phyloP scores from a whole-genome alignment of 2,329 filamentous ascomycete species.

The Elsinoe ampelina region DNA sequence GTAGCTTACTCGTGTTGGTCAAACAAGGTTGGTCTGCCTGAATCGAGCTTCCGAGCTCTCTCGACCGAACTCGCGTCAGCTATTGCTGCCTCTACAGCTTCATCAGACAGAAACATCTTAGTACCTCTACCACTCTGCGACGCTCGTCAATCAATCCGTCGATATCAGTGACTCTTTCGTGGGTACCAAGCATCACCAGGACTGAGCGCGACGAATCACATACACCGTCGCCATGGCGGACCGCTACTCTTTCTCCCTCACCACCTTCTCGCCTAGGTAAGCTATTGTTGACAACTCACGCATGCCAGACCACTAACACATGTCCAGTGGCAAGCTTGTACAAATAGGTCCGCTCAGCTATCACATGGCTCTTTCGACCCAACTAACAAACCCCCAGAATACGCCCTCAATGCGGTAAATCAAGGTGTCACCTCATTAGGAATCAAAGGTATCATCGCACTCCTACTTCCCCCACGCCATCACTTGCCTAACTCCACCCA shows the following conservation, averaged over 20 bases:
- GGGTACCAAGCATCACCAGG: neutral
- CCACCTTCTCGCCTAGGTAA: conserved; percentile 98
- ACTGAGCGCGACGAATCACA: conserved; percentile 12
- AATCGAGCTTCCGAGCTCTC: conserved; percentile 9
- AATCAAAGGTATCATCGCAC: conserved; percentile 69
- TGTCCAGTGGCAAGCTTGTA: conserved; percentile 84
- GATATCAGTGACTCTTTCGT: too few relatives aligned
- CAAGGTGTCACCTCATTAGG: conserved; percentile 96
- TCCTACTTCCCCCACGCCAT: neutral
- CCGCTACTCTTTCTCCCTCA: conserved; percentile 98
- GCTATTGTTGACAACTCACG: conserved; percentile 24
- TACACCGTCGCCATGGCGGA: conserved; percentile 66
- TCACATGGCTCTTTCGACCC: neutral
- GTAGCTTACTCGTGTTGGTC: neutral
- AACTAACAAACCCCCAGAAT: conserved; percentile 53
- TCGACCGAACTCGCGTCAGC: conserved; percentile 10
- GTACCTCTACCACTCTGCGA: neutral
- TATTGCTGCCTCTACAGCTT: conserved; percentile 11
- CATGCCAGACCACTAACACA: conserved; percentile 35
- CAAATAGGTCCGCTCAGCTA: conserved; percentile 65
- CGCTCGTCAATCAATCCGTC: too few relatives aligned
- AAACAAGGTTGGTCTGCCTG: neutral
- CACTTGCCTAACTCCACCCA: conserved; percentile 29
- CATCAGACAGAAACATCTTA: neutral
- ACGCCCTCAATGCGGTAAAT: conserved; percentile 98